Evolutionary conservation across 495 filamentous ascomycete genomes (phyloP).

Genomic region (Xylaria telfairii): DNA sequence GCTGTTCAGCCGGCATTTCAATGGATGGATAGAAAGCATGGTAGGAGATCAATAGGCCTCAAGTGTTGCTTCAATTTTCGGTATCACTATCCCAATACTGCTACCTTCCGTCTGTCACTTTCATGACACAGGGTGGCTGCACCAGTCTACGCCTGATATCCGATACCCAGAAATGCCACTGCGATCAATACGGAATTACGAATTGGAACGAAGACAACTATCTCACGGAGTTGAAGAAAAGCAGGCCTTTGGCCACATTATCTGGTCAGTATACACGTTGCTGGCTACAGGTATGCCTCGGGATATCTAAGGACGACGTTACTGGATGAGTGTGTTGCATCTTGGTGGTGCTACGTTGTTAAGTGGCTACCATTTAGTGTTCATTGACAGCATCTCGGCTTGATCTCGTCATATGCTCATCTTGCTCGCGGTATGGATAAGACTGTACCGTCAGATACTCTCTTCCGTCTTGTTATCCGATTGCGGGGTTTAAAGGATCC

Average conservation of each 20-base stretch:
- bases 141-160: background rate
- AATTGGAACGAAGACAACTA: constrained; percentile 10
- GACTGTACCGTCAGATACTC: background rate
- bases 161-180: background rate
- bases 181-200: constrained; percentile 12
- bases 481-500: background rate
- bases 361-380: background rate
- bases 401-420: background rate
- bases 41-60: background rate
- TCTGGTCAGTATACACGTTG: background rate
- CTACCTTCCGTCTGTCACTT: background rate
- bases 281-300: background rate
- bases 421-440: background rate
- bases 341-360: background rate
- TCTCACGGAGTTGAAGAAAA: background rate
- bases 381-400: background rate
- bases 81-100: background rate
- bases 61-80: constrained; percentile 1
- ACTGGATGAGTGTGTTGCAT: background rate
- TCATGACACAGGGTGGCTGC: background rate
- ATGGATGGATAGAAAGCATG: constrained; percentile 20
- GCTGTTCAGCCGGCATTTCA: constrained; percentile 7
- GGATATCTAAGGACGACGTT: background rate
- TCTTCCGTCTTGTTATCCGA: background rate
- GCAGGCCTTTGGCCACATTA: background rate